A percentile compares a stretch with the other conserved stretches of the same genome.
Evolutionary conservation across 805 yeast genomes (phyloP).

Genomic region (Martiniozyma abietophila): DNA sequence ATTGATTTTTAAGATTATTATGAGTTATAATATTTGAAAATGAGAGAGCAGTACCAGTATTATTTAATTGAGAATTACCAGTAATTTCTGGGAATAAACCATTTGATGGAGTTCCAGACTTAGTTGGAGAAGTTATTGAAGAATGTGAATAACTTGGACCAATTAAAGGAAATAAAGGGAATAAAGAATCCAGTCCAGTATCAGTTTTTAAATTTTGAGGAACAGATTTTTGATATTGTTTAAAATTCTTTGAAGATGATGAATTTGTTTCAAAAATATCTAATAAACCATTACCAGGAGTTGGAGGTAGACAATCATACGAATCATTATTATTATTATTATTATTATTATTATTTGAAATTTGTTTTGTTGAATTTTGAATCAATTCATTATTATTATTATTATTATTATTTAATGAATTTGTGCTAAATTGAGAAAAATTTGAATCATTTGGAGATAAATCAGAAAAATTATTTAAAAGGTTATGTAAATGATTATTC

Average conservation of each 20-base stretch:
- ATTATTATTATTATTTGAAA: neutral
- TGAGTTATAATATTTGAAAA: conserved; percentile 2
- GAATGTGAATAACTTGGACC: conserved; percentile 24
- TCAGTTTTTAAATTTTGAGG: conserved; percentile 1
- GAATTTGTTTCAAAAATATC: conserved; percentile 21
- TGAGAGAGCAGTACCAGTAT: conserved; percentile 7
- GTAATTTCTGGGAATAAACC: conserved; percentile 7
- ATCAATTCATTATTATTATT: neutral
- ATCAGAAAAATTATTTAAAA: conserved; percentile 18
- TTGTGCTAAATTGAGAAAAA: neutral
- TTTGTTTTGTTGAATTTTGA: neutral
- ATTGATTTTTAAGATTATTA: conserved; percentile 2
- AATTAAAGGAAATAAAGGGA: conserved; percentile 26
- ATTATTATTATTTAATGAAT: conserved; percentile 1
- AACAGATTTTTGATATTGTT: neutral
- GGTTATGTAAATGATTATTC: conserved; percentile 25
- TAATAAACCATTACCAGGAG: conserved; percentile 25
- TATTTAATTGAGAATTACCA: conserved; percentile 4
- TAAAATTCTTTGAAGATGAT: conserved; percentile 1
- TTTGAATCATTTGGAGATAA: conserved; percentile 3
- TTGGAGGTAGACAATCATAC: conserved; percentile 17
- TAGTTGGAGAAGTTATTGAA: too few species aligned
- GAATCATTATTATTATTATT: conserved; percentile 7
- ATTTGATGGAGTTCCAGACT: too few species aligned
- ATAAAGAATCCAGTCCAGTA: conserved; percentile 23